A percentile compares a stretch with the other conserved stretches of the same genome.
phyloP scores from a whole-genome alignment of 352 stramenopile genomes.

The Phytophthora cajani region DNA sequence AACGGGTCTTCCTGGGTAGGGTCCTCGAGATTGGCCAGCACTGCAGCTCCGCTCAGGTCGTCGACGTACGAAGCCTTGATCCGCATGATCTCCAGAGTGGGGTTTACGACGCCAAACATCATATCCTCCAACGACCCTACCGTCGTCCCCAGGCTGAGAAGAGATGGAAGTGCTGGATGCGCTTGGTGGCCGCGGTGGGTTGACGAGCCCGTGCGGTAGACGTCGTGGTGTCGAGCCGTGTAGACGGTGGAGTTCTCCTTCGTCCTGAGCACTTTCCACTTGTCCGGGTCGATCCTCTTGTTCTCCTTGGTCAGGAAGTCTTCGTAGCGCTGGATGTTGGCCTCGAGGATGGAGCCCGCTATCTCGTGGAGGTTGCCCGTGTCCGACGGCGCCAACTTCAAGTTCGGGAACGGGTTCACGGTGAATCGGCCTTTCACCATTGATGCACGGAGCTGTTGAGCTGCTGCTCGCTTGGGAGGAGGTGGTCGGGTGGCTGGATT shows the following conservation, averaged over 20 bases:
- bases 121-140: slow-evolving; percentile 40
- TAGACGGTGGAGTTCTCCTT: slow-evolving; percentile 42
- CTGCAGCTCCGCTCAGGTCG: slow-evolving; percentile 33
- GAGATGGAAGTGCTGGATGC: slow-evolving; percentile 21
- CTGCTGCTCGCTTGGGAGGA: neutral
- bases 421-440: slow-evolving; percentile 43
- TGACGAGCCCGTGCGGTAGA: slow-evolving; percentile 14
- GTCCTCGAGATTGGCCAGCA: slow-evolving; percentile 39
- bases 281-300: slow-evolving; percentile 33
- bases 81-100: slow-evolving; percentile 41
- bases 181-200: slow-evolving; percentile 2
- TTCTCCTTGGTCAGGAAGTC: slow-evolving; percentile 42
- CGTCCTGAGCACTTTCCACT: slow-evolving; percentile 44
- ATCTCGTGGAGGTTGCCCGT: slow-evolving; percentile 35
- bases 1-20: slow-evolving; percentile 31
- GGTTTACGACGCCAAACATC: slow-evolving; percentile 46
- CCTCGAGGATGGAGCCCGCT: slow-evolving; percentile 30
- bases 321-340: slow-evolving; percentile 33
- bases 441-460: neutral
- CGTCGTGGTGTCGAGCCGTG: slow-evolving; percentile 34
- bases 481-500: slow-evolving; percentile 8
- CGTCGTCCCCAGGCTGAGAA: slow-evolving; percentile 35
- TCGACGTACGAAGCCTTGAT: slow-evolving; percentile 48
- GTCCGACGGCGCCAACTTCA: slow-evolving; percentile 27
- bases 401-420: slow-evolving; percentile 39